These are phyloP conservation scores for Musa balbisiana DNA, from an alignment of 202 grass and related monocot species.

Conservation along the genomic window DNA sequence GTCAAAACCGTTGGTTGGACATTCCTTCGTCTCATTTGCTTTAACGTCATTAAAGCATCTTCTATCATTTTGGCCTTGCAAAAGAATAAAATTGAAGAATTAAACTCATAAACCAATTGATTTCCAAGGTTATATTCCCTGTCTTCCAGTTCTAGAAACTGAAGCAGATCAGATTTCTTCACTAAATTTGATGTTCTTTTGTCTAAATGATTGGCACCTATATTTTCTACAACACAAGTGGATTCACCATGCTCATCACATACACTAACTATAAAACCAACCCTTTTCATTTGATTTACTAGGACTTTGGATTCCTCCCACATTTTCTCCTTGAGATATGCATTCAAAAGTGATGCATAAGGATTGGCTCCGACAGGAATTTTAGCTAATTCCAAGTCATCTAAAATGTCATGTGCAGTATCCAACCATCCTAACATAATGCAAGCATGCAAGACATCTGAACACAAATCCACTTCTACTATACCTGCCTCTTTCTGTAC, in stretches of 20 bases:
- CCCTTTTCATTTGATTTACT: conserved; percentile 61
- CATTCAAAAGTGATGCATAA: conserved; percentile 59
- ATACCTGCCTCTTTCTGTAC: conserved; percentile 28
- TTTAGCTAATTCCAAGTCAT: conserved; percentile 48
- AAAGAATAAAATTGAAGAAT: conserved; percentile 85
- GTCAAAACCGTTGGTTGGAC: conserved; percentile 58
- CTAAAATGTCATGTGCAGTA: conserved; percentile 66
- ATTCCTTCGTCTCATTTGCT: conserved; percentile 66
- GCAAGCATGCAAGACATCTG: conserved; percentile 44
- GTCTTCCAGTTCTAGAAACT: conserved; percentile 46
- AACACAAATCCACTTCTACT: conserved; percentile 27
- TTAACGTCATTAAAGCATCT: conserved; percentile 69
- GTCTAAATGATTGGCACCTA: conserved; percentile 24
- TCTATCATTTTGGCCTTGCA: conserved; percentile 92
- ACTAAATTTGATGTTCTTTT: conserved; percentile 15
- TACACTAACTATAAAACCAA: conserved; percentile 17
- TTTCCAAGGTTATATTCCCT: conserved; percentile 27
- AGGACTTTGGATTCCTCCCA: conserved; percentile 46
- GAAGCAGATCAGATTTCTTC: conserved; percentile 39
- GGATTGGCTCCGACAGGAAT: conserved; percentile 31
- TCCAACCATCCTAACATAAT: conserved; percentile 75
- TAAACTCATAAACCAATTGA: conserved; percentile 52
- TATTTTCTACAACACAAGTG: conserved; percentile 26
- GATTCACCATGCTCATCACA: conserved; percentile 28
- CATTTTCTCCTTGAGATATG: conserved; percentile 53